Evolutionary conservation across 805 yeast genomes (phyloP), one percentile per base, ranked within the genome.

Genomic region (Cyberlindnera amylophila): DNA sequence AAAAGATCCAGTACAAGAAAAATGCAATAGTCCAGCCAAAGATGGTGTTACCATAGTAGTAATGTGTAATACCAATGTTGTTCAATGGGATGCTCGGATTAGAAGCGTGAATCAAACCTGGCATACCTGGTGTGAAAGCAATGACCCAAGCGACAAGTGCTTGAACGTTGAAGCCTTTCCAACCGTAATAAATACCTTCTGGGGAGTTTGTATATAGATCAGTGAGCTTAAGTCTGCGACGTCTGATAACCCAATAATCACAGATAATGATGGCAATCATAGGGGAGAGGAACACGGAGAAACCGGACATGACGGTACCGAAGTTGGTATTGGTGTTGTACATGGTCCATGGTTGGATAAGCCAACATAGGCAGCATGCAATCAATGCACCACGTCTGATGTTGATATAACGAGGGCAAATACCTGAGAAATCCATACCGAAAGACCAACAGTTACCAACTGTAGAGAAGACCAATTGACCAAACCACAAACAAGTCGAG

Each of bases 91-190:
- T 36, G 13, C 30, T 26, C 12, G 47, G 34, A 38, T 56, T 65
- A 34, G 59, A 61, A 52, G 50, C 63, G 68, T 53, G 65, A 49
- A 61, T 66, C 49, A 57, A 63, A 28, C 81, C 81, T 3, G 81
- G 81, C 19, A 75, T 43, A 16, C 75, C 75, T 14, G 77, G 79
- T 10, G 69, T 65, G 54, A 67, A 61, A 26, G 72, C 70, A 5
- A 58, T 47, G 4, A 66, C 39, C 63, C 69, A 73, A 9, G 71
- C 62, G 6, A 62, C 34, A 16, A 66, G 43, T 5, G 74, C 67
- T 45, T 72, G 62, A 61, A 65, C 66, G 53, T 75, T 72, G 49
- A 69, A 36, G 7, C 80, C 81, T 29, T 53, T 45, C 13, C 52
- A 55, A 47, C 63, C 64, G 51, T 62, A 68, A 47, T 64, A 72